These are phyloP conservation scores for Meira miltonrushii DNA, from an alignment of 1,284 basidiomycete species.

Conservation along the genomic window DNA sequence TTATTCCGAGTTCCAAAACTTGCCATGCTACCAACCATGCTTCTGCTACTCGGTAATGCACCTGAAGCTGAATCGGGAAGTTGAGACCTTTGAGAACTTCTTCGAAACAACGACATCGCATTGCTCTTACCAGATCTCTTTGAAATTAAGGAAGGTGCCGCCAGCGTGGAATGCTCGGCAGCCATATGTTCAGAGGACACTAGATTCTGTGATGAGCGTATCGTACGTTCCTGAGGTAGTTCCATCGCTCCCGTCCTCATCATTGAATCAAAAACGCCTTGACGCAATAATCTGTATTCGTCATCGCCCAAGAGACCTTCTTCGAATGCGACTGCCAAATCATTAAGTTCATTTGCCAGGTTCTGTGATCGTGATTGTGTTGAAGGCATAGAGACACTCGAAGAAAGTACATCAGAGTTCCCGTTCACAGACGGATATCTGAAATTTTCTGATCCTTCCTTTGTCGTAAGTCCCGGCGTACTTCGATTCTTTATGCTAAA, in stretches of 20 bases:
- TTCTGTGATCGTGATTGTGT: not conserved
- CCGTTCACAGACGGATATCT: not conserved
- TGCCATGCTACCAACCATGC: too few species aligned
- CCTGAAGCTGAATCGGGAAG: too few species aligned
- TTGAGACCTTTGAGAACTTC: not conserved
- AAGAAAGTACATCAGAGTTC: not conserved
- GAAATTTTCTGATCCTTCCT: not conserved
- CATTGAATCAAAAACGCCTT: constrained; percentile 35
- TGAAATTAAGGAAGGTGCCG: not conserved
- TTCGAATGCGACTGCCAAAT: constrained; percentile 39
- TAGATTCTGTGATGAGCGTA: not conserved
- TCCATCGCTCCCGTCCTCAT: constrained; percentile 21
- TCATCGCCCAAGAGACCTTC: constrained; percentile 39
- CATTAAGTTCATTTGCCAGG: constrained; percentile 32
- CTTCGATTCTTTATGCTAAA: too few species aligned
- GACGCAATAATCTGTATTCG: constrained; percentile 34
- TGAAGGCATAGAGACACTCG: not conserved
- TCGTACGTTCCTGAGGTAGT: constrained; percentile 13
- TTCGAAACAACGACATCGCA: constrained; percentile 2
- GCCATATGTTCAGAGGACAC: not conserved
- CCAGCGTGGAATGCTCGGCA: too few species aligned
- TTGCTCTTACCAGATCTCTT: not conserved
- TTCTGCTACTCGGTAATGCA: too few species aligned
- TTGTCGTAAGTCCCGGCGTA: not conserved
- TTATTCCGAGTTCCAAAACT: too few species aligned